Conservation (phyloP, 768 basidiomycete species). For the Xerocomus spinulosus region DNA sequence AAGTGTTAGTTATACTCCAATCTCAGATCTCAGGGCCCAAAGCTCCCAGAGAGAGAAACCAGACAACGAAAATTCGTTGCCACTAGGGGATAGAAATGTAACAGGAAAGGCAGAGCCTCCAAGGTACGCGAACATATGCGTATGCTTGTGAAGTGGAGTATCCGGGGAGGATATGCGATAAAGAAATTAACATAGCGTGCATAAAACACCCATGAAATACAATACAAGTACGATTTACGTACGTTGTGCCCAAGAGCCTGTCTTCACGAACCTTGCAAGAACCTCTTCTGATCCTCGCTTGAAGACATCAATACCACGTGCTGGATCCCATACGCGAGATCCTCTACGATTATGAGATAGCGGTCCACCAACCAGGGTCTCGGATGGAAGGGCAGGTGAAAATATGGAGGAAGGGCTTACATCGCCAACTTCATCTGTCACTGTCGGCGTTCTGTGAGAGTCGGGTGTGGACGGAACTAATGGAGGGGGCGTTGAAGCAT, state of each 20-base stretch:
- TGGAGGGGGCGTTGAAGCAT: neutral
- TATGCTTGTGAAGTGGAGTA: too few relatives aligned
- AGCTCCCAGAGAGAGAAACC: too few relatives aligned
- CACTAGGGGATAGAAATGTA: too few relatives aligned
- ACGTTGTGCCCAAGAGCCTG: conserved; percentile 65
- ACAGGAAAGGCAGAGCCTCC: too few relatives aligned
- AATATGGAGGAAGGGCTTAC: conserved; percentile 5
- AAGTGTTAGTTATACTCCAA: too few relatives aligned
- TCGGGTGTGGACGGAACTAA: conserved; percentile 10
- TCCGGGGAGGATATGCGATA: neutral
- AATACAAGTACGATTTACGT: conserved; percentile 4
- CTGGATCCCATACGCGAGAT: conserved; percentile 80
- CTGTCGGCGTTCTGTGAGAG: conserved; percentile 13
- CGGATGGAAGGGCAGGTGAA: conserved; percentile 48
- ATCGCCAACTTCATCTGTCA: conserved; percentile 7
- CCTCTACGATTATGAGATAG: conserved; percentile 37
- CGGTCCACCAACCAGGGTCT: conserved; percentile 43
- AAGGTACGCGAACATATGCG: too few relatives aligned
- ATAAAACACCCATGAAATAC: neutral
- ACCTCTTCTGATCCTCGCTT: conserved; percentile 88
- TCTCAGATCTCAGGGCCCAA: too few relatives aligned
- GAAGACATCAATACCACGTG: conserved; percentile 79
- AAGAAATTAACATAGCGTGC: conserved; percentile 1
- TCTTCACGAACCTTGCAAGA: conserved; percentile 74
- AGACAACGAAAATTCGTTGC: too few relatives aligned